Evolutionary conservation across 257 asterid genomes (phyloP).

Genomic region (Gentiana straminea): DNA sequence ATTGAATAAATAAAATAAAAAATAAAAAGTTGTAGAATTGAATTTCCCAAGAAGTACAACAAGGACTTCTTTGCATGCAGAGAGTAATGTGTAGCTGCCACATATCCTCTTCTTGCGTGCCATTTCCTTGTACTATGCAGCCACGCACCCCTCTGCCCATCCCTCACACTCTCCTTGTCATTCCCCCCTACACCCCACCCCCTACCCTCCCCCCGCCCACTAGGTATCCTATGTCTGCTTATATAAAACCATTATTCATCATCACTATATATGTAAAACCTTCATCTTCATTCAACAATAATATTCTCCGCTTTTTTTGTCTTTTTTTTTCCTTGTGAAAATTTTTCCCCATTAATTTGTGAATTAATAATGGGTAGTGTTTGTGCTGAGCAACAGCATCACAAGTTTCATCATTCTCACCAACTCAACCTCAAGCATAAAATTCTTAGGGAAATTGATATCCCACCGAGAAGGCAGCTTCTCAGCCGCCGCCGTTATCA

Average conservation of each 20-base stretch:
- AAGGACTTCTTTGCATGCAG: slow-evolving; percentile 41
- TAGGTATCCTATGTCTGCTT: background rate
- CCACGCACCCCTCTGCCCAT: slow-evolving; percentile 84
- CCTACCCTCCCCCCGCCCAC: background rate
- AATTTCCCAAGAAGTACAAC: background rate
- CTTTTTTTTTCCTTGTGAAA: background rate
- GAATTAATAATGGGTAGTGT: slow-evolving; percentile 31
- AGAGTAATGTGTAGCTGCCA: slow-evolving; percentile 56
- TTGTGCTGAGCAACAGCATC: slow-evolving; percentile 44
- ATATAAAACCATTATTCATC: slow-evolving; percentile 4
- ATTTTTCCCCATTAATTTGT: background rate
- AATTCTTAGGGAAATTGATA: slow-evolving; percentile 59
- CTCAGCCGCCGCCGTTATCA: slow-evolving; percentile 35
- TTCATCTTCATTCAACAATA: background rate
- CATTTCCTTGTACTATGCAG: slow-evolving; percentile 45
- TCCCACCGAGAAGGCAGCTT: slow-evolving; percentile 62
- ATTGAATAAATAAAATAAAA: no score
- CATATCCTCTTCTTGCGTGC: slow-evolving; percentile 53
- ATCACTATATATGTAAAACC: slow-evolving; percentile 1
- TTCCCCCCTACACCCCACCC: background rate
- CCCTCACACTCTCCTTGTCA: slow-evolving; percentile 62
- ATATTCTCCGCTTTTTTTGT: background rate
- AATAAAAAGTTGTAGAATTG: no score
- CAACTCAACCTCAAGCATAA: slow-evolving; percentile 60
- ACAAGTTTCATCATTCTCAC: slow-evolving; percentile 57